phyloP scores from a whole-genome alignment of 2,329 filamentous ascomycete species.

The Botryotinia globosa region DNA sequence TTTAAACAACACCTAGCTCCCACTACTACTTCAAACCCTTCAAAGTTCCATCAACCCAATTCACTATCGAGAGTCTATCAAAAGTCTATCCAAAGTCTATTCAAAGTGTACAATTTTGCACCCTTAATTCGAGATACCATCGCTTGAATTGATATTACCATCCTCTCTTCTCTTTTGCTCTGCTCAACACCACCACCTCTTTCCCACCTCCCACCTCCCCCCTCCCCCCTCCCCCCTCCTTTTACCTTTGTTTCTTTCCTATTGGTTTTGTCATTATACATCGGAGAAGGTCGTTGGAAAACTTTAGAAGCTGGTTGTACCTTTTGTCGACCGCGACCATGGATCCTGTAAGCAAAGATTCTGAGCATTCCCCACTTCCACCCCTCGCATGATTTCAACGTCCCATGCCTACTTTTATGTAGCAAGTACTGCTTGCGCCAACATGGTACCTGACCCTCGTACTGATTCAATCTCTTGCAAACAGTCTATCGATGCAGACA shows the following conservation, averaged over 20 bases:
- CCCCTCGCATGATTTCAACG: slow-evolving; percentile 9
- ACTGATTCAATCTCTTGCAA: slow-evolving; percentile 1
- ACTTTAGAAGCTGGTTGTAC: slow-evolving; percentile 13
- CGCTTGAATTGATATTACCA: not conserved
- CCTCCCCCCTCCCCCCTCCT: not conserved
- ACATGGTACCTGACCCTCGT: not conserved
- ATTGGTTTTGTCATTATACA: not conserved
- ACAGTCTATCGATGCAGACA: slow-evolving; percentile 33
- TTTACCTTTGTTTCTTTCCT: not conserved
- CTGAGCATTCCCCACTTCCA: slow-evolving; percentile 12
- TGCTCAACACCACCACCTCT: not conserved
- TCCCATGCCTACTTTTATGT: not conserved
- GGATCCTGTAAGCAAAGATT: slow-evolving; percentile 26
- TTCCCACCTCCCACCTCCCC: not conserved
- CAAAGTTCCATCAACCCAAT: not conserved
- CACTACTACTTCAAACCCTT: not conserved
- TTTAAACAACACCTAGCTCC: not conserved
- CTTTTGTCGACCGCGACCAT: slow-evolving; percentile 17
- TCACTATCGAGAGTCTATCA: not conserved
- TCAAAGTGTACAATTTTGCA: not conserved
- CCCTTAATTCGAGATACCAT: not conserved
- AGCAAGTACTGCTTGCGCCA: slow-evolving; percentile 4
- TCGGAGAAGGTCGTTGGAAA: not conserved
- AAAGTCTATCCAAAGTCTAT: not conserved
- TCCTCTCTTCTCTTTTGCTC: not conserved